Conservation (phyloP, 73 alveolate genomes). For the Tetrahymena elliotti region DNA sequence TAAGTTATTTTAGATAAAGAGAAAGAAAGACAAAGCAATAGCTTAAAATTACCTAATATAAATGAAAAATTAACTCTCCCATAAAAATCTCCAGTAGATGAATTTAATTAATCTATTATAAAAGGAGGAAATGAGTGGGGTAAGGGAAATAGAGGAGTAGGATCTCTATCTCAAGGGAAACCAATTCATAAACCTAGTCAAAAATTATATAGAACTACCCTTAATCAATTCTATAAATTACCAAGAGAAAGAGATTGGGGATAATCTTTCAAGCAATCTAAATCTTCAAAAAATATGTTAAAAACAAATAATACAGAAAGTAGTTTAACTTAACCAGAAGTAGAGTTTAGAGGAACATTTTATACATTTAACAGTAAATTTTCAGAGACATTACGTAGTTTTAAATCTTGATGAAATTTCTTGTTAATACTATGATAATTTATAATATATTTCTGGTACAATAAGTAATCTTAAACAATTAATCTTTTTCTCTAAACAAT, state of each 20-base stretch:
- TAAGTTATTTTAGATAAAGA: not conserved
- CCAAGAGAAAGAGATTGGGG: slow-evolving; percentile 3
- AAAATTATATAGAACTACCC: not conserved
- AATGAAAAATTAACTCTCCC: not conserved
- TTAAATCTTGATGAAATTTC: not conserved
- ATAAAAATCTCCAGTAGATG: not conserved
- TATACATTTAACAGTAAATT: not conserved
- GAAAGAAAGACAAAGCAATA: not conserved
- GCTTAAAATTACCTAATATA: not conserved
- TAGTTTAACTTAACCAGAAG: not conserved
- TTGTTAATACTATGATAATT: no score
- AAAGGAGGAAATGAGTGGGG: not conserved
- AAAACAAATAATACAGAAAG: not conserved
- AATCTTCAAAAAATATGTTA: not conserved
- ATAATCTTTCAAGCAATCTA: not conserved
- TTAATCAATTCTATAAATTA: not conserved
- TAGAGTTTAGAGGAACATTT: not conserved
- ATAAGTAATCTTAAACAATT: not conserved
- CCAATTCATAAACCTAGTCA: not conserved
- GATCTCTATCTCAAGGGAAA: not conserved
- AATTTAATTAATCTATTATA: not conserved
- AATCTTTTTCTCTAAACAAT: no score
- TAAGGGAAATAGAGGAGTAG: not conserved
- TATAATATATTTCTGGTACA: no score
- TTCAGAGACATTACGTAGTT: not conserved